Conservation (phyloP, 2,329 filamentous ascomycete species). For the Pseudogymnoascus sp. region DNA sequence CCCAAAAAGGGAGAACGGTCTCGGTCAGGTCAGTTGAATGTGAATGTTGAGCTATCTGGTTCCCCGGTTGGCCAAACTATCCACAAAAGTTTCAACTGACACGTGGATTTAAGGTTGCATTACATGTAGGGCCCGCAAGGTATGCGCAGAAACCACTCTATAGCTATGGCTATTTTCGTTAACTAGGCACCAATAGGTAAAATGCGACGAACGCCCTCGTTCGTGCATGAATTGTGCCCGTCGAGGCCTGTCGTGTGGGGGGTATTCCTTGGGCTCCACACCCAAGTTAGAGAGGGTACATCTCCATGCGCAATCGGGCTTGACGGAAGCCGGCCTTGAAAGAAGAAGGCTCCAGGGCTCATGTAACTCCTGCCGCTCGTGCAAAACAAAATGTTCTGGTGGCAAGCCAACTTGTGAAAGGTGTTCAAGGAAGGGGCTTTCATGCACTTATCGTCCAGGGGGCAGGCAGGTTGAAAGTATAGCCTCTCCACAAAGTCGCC, state of each 20-base stretch:
- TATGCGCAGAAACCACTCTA: not conserved
- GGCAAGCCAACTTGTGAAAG: constrained; percentile 14
- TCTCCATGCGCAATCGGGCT: not conserved
- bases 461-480: not conserved
- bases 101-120: constrained; percentile 1
- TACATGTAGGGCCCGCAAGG: constrained; percentile 10
- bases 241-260: not conserved
- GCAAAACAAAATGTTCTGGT: constrained; percentile 19
- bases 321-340: constrained; percentile 20
- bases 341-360: constrained; percentile 18
- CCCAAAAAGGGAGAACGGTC: not conserved
- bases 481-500: not conserved
- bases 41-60: not conserved
- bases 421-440: constrained; percentile 15
- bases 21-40: not conserved
- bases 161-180: not conserved
- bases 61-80: not conserved
- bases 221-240: constrained; percentile 9
- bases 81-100: not conserved
- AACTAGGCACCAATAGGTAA: not conserved
- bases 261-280: not conserved
- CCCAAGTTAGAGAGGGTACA: not conserved
- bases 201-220: constrained; percentile 9
- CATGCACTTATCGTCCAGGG: constrained; percentile 15
- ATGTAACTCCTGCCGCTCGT: constrained; percentile 17